Conservation (phyloP, 108 stramenopile genomes). For the Epipyxis sp. region DNA sequence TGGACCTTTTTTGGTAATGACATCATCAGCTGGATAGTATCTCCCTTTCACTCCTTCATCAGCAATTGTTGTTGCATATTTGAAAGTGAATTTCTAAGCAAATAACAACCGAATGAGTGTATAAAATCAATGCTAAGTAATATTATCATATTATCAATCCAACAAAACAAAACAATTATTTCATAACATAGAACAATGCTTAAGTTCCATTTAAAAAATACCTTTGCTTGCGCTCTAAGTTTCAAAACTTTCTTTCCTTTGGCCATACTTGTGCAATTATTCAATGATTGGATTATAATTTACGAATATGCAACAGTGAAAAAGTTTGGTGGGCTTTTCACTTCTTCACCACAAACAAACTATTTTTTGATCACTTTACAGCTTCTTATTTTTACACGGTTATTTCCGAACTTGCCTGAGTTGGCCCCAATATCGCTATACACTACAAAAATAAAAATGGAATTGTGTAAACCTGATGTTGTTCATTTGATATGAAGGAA, state of each 20-base stretch:
- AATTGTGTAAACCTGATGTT: too few relatives aligned
- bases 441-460: too few relatives aligned
- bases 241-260: constrained; percentile 17
- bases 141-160: neutral
- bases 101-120: constrained; percentile 1
- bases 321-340: too few relatives aligned
- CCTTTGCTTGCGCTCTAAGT: neutral
- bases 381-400: too few relatives aligned
- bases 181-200: too few relatives aligned
- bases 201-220: constrained; percentile 13
- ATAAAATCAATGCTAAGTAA: neutral
- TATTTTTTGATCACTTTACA: too few relatives aligned
- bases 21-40: constrained; percentile 94
- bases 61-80: neutral
- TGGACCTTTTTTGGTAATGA: constrained; percentile 61
- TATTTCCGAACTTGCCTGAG: too few relatives aligned
- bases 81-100: constrained; percentile 34
- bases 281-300: too few relatives aligned
- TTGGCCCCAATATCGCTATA: too few relatives aligned
- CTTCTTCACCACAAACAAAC: too few relatives aligned
- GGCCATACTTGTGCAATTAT: neutral
- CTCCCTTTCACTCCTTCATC: constrained; percentile 53
- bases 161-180: neutral
- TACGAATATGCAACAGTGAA: too few relatives aligned
- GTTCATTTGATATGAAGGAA: too few relatives aligned